Evolutionary conservation across 345 rosid species (phyloP).

Genomic region (Murraya paniculata): DNA sequence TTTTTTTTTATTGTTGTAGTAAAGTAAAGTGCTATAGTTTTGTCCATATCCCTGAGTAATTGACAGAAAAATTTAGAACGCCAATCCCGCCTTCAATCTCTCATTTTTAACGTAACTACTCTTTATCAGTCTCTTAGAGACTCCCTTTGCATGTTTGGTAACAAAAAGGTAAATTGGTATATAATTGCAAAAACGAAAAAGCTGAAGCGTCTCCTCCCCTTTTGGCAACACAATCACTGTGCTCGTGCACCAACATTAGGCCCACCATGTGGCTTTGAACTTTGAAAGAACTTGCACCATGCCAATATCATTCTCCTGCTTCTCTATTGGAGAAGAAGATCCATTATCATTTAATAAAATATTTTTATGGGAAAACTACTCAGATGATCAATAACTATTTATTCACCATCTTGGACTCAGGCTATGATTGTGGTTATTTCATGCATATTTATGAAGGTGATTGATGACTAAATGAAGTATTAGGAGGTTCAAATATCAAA

Average conservation of each 20-base stretch:
- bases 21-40: neutral
- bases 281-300: too few relatives aligned
- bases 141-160: neutral
- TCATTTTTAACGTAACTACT: neutral
- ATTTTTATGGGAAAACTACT: too few relatives aligned
- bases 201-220: slow-evolving; percentile 25
- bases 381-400: too few relatives aligned
- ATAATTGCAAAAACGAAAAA: slow-evolving; percentile 7
- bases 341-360: neutral
- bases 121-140: neutral
- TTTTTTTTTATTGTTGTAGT: too few relatives aligned
- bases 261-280: slow-evolving; percentile 11
- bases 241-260: neutral
- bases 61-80: slow-evolving; percentile 21
- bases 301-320: neutral
- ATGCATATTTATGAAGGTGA: too few relatives aligned
- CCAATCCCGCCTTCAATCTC: slow-evolving; percentile 31
- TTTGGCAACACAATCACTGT: slow-evolving; percentile 23
- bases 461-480: too few relatives aligned
- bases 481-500: neutral
- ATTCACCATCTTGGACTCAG: too few relatives aligned
- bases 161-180: slow-evolving; percentile 1
- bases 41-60: neutral
- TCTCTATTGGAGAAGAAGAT: neutral
- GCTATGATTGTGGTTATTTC: too few relatives aligned